Base-by-base conservation (phyloP, 2,329 filamentous ascomycete species). In the Curvularia verruculosa region DNA sequence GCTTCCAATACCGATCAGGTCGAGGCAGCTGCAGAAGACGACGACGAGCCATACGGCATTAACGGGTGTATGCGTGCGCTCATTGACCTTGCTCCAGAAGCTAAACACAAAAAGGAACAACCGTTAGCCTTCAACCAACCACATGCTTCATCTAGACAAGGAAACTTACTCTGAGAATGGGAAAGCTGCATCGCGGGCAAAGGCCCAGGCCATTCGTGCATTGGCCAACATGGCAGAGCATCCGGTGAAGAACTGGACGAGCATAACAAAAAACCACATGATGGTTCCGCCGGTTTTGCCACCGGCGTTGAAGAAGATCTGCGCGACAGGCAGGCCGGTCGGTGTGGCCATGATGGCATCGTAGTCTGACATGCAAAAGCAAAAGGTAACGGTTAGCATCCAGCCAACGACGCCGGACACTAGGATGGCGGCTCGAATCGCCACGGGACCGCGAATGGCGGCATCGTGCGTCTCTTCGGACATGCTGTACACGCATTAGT, bases 381-480 rank as follows among this genome's bases (percentile, higher is more conserved):
- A 86, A 67, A 88, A 82, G 2, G 82, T 85, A n/a, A 88, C 77
- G 2, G 84, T 88, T 37, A 88, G 75, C 65, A 87, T 78, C 82
- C 83, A 87, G n/a, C 86, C 86, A 9, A 87, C 78, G 3, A 81
- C 63, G 0, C 85, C 85, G 2, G 85, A 86, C 8, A 87, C 81
- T 1, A 85, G 71, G n/a, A 87, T 84, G 1, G 85, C 85, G 34
- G 78, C 79, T 57, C 81, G 76, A 54, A 88, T 89, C 5, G 86
- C 85, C 15, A 84, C 72, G 3, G 86, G 86, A 0, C 85, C 86
- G 57, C 80, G 80, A 49, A 85, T 79, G 2, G 85, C 85, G 6
- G 86, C 85, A 68, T 88, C 83, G 61, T 87, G 85, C 0, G 84
- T 87, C 74, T 89, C 86, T 77, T 88, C 86, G 2, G 85, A 87